Base-by-base conservation (phyloP, 2,329 filamentous ascomycete genomes). In the Fusarium fracticaudum region DNA sequence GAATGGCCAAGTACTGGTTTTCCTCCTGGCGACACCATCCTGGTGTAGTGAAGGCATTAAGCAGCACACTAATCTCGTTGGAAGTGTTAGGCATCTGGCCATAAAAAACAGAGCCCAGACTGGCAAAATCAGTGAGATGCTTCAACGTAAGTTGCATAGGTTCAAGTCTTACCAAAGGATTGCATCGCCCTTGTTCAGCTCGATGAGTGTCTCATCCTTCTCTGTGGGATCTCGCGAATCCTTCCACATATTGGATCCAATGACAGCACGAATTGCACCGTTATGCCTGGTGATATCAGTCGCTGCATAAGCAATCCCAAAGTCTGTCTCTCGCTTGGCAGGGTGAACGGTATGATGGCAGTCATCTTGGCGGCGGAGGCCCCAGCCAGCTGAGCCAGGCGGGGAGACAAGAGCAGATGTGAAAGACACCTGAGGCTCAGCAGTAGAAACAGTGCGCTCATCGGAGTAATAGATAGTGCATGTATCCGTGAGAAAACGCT, bases 71-170 rank as follows among this genome's bases (percentile, higher is more conserved):
- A 40, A 12, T 20, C 3, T 40, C 38, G 18, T 40, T 40, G 1
- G 38, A 20, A 10, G 38, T 12, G 18, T 20, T 40, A 0, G 38
- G 38, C 38, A 20, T 40, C 38, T 40, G 38, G 11, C 38, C 38
- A 12, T 40, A 40, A 7, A 40, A 40, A 1, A 40, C 38, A 40
- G 38, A 40, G 0, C 38, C 38, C 18, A 40, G 11, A 11, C 37
- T 40, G 2, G 8, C 20, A 2, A 4, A 20, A 1, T 20, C 37
- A 12, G 18, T 40, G 20, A 40, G 1, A 20, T 5, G 3, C 3
- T 2, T 18, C 35, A 18, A 5, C 5, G 1, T 1, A 9, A 17
- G 15, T 37, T 37, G 3, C 0, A 37, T 18, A 8, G 18, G 8
- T 37, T 15, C 5, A 37, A 17, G 13, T 20, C 41, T 44, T 10